A percentile compares a stretch with the other conserved stretches of the same genome.
These are phyloP conservation scores for Tricholoma sp. DNA, from an alignment of 768 basidiomycete species.

Conservation along the genomic window DNA sequence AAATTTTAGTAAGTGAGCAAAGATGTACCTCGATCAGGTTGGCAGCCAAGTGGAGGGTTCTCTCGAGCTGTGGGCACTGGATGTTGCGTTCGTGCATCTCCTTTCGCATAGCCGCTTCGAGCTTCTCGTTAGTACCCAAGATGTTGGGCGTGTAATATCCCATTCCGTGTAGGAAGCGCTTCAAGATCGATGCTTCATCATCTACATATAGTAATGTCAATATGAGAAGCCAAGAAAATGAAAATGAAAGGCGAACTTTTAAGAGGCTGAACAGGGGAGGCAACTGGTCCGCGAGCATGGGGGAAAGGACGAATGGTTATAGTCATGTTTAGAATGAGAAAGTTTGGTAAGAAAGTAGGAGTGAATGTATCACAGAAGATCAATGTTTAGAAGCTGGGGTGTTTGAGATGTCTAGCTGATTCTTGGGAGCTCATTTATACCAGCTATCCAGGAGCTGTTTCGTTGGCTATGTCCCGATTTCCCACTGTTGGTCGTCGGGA, in stretches of 20 bases:
- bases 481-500: no score
- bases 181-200: background rate
- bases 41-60: conserved; percentile 5
- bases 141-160: background rate
- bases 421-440: no score
- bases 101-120: conserved; percentile 7
- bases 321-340: background rate
- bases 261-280: background rate
- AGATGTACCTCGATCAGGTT: conserved; percentile 5
- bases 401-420: no score
- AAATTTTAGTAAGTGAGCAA: background rate
- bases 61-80: conserved; percentile 4
- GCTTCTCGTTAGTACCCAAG: conserved; percentile 2
- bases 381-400: no score
- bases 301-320: background rate
- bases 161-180: background rate
- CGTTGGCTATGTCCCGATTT: no score
- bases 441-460: no score
- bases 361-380: no score
- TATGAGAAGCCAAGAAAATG: background rate
- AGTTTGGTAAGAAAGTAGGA: no score
- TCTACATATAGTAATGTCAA: background rate
- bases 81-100: conserved; percentile 5
- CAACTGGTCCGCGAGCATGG: background rate
- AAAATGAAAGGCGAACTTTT: background rate